These are phyloP conservation scores for Myrmaecium sp. DNA, from an alignment of 2,329 filamentous ascomycete species.

Conservation along the genomic window DNA sequence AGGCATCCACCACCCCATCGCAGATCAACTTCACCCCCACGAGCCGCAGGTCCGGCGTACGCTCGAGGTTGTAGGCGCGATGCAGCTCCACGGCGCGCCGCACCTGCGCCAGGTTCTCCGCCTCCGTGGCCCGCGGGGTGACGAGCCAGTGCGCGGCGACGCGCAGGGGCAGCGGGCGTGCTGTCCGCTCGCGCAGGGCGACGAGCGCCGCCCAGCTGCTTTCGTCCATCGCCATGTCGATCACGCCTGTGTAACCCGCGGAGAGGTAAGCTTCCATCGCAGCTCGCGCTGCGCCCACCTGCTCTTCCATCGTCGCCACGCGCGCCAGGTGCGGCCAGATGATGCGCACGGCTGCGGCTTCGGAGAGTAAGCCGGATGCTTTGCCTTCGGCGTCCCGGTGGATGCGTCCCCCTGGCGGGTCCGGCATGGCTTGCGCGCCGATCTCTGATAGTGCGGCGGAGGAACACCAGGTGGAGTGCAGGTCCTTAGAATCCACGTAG, in stretches of 20 bases:
- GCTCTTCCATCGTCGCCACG: constrained; percentile 31
- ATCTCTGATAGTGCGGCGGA: constrained; percentile 34
- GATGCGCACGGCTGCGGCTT: constrained; percentile 36
- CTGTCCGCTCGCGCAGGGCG: constrained; percentile 19
- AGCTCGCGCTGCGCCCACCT: constrained; percentile 27
- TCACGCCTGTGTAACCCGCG: constrained; percentile 36
- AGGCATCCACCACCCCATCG: constrained; percentile 48
- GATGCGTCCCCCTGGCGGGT: constrained; percentile 36
- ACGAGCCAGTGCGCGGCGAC: constrained; percentile 42
- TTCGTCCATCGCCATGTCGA: constrained; percentile 45
- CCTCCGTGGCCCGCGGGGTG: constrained; percentile 27
- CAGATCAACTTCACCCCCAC: constrained; percentile 49
- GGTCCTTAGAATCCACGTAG: constrained; percentile 39
- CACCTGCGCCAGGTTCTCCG: constrained; percentile 32
- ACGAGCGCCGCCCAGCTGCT: constrained; percentile 35
- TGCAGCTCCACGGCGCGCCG: constrained; percentile 33
- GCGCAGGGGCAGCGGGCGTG: constrained; percentile 22
- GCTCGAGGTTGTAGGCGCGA: constrained; percentile 26
- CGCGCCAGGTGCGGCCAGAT: constrained; percentile 38
- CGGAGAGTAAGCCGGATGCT: constrained; percentile 34
- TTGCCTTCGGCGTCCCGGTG: constrained; percentile 30
- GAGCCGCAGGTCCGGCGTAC: constrained; percentile 32
- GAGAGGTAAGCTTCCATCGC: constrained; percentile 33
- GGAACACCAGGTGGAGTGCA: constrained; percentile 41
- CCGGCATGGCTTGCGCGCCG: constrained; percentile 27